Percentiles rank a stretch among this genome's conserved stretches.
These are phyloP conservation scores for Aegilops bicornis DNA, from an alignment of 176 grass and related monocot species.

Conservation along the genomic window DNA sequence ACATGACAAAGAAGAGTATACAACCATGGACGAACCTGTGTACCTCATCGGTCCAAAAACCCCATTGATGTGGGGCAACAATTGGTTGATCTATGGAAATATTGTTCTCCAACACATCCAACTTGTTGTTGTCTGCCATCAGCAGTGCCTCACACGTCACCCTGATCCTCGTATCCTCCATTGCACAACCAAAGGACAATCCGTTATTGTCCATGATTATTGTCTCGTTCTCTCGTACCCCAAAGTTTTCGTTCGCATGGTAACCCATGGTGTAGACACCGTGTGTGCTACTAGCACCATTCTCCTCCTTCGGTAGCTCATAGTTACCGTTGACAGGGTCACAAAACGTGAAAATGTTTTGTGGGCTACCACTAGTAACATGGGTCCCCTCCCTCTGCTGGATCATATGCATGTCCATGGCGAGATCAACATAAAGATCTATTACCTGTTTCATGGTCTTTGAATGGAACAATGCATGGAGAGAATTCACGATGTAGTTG, in stretches of 20 bases:
- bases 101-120: neutral
- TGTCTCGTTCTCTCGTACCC: neutral
- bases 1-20: neutral
- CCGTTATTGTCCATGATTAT: neutral
- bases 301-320: neutral
- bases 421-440: constrained; percentile 13
- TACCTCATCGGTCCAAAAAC: constrained; percentile 21
- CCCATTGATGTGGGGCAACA: neutral
- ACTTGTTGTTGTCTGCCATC: neutral
- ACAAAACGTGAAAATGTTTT: neutral
- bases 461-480: constrained; percentile 6
- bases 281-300: neutral
- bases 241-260: neutral
- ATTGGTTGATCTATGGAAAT: neutral
- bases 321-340: neutral
- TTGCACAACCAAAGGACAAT: neutral
- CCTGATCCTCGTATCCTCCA: neutral
- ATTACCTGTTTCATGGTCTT: constrained; percentile 29
- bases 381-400: neutral
- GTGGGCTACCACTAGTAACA: neutral
- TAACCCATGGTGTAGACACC: neutral
- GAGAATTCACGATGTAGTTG: neutral
- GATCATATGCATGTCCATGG: neutral
- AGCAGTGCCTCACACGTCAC: neutral
- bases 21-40: constrained; percentile 3